phyloP scores from a whole-genome alignment of 1,139 yeast genomes.

The Eremothecium sinecaudum region DNA sequence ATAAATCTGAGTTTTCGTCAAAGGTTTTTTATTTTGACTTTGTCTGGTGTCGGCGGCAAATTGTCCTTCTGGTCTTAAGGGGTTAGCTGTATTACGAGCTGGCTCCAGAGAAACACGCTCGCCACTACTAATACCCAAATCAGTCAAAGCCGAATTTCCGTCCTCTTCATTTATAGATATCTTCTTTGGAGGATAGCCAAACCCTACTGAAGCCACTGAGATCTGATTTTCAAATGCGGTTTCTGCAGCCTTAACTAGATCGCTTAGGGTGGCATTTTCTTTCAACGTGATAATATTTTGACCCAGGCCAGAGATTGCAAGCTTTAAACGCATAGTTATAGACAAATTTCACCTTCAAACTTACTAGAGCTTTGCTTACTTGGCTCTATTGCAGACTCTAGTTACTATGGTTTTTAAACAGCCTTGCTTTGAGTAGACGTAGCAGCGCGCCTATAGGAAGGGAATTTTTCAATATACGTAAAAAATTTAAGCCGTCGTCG shows the following conservation, averaged over 20 bases:
- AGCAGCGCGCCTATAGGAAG: no score
- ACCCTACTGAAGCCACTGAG: constrained; percentile 32
- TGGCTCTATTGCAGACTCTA: no score
- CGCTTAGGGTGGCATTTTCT: constrained; percentile 7
- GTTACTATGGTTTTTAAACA: no score
- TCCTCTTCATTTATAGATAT: constrained; percentile 29
- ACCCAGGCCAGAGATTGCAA: constrained; percentile 7
- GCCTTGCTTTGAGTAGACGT: no score
- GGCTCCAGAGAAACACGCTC: constrained; percentile 37
- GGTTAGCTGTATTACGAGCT: no score
- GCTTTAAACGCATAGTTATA: constrained; percentile 10
- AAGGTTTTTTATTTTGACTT: not conserved
- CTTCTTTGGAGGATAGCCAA: constrained; percentile 55
- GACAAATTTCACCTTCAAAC: no score
- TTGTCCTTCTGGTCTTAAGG: no score
- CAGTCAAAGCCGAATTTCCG: constrained; percentile 24
- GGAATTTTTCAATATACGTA: no score
- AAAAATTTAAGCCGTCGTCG: no score
- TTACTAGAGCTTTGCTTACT: no score
- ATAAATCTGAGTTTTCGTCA: constrained; percentile 11
- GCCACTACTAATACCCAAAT: constrained; percentile 44
- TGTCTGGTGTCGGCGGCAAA: not conserved
- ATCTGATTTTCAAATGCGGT: constrained; percentile 7
- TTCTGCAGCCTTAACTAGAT: constrained; percentile 4
- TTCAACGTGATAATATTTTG: constrained; percentile 8